phyloP scores from a whole-genome alignment of 78 protist genomes.

The Acrasis kona region DNA sequence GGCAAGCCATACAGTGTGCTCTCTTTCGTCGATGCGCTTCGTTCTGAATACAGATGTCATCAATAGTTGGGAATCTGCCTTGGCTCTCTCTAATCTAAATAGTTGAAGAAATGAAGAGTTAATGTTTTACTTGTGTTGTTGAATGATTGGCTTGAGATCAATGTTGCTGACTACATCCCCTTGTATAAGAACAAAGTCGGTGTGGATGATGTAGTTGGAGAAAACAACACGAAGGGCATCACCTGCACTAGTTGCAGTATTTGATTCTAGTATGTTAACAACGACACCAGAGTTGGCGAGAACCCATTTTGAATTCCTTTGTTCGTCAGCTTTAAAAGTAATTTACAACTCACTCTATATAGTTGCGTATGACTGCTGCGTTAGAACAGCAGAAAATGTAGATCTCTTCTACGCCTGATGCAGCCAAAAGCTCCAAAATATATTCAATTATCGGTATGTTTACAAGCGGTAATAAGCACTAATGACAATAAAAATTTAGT shows the following conservation, averaged over 20 bases:
- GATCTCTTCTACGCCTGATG: conserved; percentile 53
- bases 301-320: conserved; percentile 38
- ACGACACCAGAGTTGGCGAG: background rate
- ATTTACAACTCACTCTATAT: conserved; percentile 15
- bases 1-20: background rate
- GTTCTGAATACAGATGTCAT: background rate
- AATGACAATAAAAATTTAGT: background rate
- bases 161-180: conserved; percentile 69
- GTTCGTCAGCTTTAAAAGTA: background rate
- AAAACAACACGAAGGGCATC: conserved; percentile 66
- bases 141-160: conserved; percentile 36
- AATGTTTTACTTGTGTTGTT: conserved; percentile 41
- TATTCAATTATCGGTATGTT: conserved; percentile 72
- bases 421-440: conserved; percentile 70
- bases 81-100: background rate
- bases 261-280: background rate
- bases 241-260: conserved; percentile 31
- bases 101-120: background rate
- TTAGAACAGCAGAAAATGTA: conserved; percentile 50
- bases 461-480: conserved; percentile 59
- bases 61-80: background rate
- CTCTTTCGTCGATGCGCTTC: background rate
- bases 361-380: conserved; percentile 33
- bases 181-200: conserved; percentile 55
- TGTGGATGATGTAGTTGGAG: conserved; percentile 26